Evolutionary conservation across 1,139 yeast species (phyloP).

Genomic region (Protomyces gravidus): DNA sequence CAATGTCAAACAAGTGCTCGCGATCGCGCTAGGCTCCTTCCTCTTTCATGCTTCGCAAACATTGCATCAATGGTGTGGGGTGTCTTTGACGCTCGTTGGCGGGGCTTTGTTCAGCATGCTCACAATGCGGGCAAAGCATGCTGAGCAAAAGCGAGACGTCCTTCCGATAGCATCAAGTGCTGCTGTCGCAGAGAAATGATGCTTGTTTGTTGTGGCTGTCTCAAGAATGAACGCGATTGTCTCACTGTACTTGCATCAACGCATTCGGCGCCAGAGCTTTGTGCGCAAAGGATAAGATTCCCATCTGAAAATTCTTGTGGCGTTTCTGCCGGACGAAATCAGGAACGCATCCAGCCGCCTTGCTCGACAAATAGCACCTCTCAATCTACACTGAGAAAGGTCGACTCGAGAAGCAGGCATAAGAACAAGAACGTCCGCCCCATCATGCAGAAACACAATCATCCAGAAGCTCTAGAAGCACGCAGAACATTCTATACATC

Average conservation of each 20-base stretch:
- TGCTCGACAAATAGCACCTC: slow-evolving; percentile 33
- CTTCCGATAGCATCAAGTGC: no score
- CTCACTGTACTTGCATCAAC: not conserved
- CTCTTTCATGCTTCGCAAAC: slow-evolving; percentile 37
- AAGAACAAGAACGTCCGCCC: not conserved
- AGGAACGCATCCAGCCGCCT: slow-evolving; percentile 35
- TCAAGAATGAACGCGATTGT: not conserved
- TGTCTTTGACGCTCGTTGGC: no score
- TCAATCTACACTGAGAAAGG: not conserved
- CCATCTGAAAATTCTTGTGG: not conserved
- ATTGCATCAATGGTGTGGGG: no score
- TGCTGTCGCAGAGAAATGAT: no score
- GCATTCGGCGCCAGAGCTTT: not conserved
- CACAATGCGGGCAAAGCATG: not conserved
- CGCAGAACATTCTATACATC: not conserved
- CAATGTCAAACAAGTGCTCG: slow-evolving; percentile 37
- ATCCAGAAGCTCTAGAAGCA: slow-evolving; percentile 1
- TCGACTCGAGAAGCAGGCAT: not conserved
- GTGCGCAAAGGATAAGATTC: no score
- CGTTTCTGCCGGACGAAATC: slow-evolving; percentile 3
- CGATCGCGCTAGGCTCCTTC: slow-evolving; percentile 36
- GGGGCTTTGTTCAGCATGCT: not conserved
- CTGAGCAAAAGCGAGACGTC: no score
- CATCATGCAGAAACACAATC: not conserved
- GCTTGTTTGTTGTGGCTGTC: no score